Conservation (phyloP, 305 asterid species). For the Petunia hybrid region DNA sequence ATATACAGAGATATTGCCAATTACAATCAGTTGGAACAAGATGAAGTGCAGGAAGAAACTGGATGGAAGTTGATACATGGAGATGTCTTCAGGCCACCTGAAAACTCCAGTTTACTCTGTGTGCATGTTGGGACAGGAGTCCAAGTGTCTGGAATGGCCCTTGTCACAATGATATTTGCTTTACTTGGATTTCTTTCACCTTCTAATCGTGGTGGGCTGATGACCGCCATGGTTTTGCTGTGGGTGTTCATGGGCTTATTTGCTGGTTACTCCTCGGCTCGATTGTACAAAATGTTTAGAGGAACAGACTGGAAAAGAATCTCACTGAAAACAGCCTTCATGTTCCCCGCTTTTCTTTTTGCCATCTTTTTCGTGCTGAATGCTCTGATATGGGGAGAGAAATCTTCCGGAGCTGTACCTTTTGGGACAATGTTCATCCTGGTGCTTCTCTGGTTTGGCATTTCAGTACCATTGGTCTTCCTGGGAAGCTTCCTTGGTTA, state of each 20-base stretch:
- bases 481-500: constrained; percentile 11
- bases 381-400: constrained; percentile 23
- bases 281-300: constrained; percentile 20
- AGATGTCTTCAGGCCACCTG: constrained; percentile 25
- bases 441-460: constrained; percentile 20
- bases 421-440: constrained; percentile 15
- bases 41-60: background rate
- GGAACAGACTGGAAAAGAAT: constrained; percentile 1
- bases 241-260: constrained; percentile 26
- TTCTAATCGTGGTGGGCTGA: constrained; percentile 12
- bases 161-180: constrained; percentile 13
- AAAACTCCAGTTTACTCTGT: constrained; percentile 17
- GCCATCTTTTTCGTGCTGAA: background rate
- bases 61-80: constrained; percentile 26
- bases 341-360: constrained; percentile 14
- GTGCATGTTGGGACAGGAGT: constrained; percentile 22
- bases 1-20: constrained; percentile 1
- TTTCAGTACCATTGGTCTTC: constrained; percentile 26
- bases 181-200: constrained; percentile 26
- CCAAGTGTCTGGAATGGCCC: constrained; percentile 20
- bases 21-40: constrained; percentile 15
- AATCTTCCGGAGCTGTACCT: constrained; percentile 8
- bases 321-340: constrained; percentile 12
- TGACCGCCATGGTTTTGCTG: constrained; percentile 6
- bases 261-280: constrained; percentile 24